phyloP scores from a whole-genome alignment of 306 rosid genomes.

The Malus domestica region ASM211411v1 NC_041789.1:14630501-14631000 shows the following conservation, averaged over 20 bases:
- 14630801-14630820: constrained; percentile 53
- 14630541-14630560: not conserved
- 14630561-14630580: too few species aligned
- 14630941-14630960: not conserved
- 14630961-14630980: constrained; percentile 49
- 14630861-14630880: constrained; percentile 35
- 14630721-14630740: constrained; percentile 76
- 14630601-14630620: not conserved
- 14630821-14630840: constrained; percentile 49
- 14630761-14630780: constrained; percentile 57
- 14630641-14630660: constrained; percentile 11
- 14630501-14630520: too few species aligned
- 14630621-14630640: not conserved
- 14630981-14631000: constrained; percentile 47
- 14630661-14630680: constrained; percentile 19
- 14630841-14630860: constrained; percentile 53
- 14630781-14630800: constrained; percentile 47
- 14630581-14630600: too few species aligned
- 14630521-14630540: too few species aligned
- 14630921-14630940: constrained; percentile 47
- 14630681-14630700: not conserved
- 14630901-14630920: constrained; percentile 49
- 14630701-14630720: constrained; percentile 7
- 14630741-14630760: constrained; percentile 83
- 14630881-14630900: constrained; percentile 47